phyloP scores from a whole-genome alignment of 2,329 filamentous ascomycete species.

The Aspergillus fijiensis region DNA sequence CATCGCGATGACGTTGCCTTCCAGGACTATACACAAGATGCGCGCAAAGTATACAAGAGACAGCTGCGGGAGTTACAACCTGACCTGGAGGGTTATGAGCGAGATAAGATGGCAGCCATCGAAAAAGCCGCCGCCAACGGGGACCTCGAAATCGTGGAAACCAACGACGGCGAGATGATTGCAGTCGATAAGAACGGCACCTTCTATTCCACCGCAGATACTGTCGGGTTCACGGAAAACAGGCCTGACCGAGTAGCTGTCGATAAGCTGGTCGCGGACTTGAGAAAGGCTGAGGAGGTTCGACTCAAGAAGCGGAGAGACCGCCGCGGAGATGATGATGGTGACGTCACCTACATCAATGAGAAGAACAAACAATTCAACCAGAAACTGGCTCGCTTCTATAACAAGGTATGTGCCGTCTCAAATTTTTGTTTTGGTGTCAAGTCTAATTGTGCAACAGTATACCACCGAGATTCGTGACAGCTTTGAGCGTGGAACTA shows the following conservation, averaged over 20 bases:
- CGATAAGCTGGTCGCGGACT: conserved; percentile 80
- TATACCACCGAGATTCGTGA: conserved; percentile 97
- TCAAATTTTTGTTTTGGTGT: not conserved
- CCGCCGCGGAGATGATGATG: conserved; percentile 77
- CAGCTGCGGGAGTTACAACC: conserved; percentile 76
- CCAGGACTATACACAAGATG: conserved; percentile 82
- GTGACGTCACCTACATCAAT: conserved; percentile 98
- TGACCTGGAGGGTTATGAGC: conserved; percentile 80
- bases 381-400: conserved; percentile 91
- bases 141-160: conserved; percentile 89
- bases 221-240: conserved; percentile 76
- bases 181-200: conserved; percentile 88
- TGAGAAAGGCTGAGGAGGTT: conserved; percentile 84
- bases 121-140: conserved; percentile 82
- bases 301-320: conserved; percentile 83
- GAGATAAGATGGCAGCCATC: conserved; percentile 79
- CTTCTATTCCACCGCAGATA: conserved; percentile 87
- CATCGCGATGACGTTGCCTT: conserved; percentile 86
- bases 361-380: conserved; percentile 99
- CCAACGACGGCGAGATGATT: conserved; percentile 89
- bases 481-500: conserved; percentile 94
- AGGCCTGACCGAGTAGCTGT: conserved; percentile 84
- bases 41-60: conserved; percentile 89
- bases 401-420: conserved; percentile 70
- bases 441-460: conserved; percentile 35